Evolutionary conservation across 805 yeast species (phyloP), one percentile per base, ranked within the genome.

Genomic region (Pichia eremophila): DNA sequence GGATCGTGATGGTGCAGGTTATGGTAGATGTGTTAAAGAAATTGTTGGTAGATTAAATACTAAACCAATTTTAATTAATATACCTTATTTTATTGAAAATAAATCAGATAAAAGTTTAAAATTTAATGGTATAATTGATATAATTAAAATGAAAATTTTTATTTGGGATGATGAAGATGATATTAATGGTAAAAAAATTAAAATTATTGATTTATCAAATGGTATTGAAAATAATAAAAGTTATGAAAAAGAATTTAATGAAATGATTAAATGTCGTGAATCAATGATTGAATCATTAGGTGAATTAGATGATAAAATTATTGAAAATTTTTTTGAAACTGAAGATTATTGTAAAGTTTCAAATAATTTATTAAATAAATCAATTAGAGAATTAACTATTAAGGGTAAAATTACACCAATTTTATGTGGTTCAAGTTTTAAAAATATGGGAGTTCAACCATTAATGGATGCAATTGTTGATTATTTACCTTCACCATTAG

Each of bases 1-100:
- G 98, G 99, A 93, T 66, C 74, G 98, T 50, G 84, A 81, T 15
- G 99, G 99, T 19, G 96, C 98, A 1, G 96, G 97, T 0, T 93
- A 80, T 61, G 82, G 95, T 52, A 71, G 96, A 48, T 87, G 97
- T 0, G 95, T 88, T 7, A 80, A 79, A 54, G 97, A 91, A 55
- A 75, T 93, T 27, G 83, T 88, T 14, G 66, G 79, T 19, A 85
- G 85, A 58, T 68, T 93, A 49, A 79, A 79, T 17, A 86, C 95
- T 0, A 72, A 83, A 37, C 88, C 83, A 2, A 84, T 81, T 0
- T 62, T 89, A 34, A 71, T 86, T n/a, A 89, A 83, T 51, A 66
- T 85, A 10, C 99, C 99, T 0, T 75, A 78, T 53, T 89, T 85
- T 58, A 73, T 63, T 8, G 66, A 70, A 37, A 73, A 74, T 45